Percentiles rank a stretch among this genome's conserved stretches.
Conservation (phyloP, 345 rosid species). For the Brassica nigra region DNA sequence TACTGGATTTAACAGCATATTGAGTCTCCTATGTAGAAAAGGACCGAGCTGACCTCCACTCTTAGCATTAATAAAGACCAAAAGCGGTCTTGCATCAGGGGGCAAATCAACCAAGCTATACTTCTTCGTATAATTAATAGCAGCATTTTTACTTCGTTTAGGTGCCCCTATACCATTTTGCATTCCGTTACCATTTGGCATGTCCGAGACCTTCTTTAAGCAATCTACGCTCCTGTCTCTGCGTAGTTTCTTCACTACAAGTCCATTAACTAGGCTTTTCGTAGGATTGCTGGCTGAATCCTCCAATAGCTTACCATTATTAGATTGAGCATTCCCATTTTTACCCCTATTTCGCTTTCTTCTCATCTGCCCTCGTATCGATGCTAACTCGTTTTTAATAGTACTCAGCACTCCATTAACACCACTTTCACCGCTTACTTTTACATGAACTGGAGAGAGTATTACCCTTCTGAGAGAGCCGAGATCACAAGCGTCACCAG, state of each 20-base stretch:
- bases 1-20: slow-evolving; percentile 75
- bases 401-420: slow-evolving; percentile 46
- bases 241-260: slow-evolving; percentile 53
- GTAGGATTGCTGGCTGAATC: slow-evolving; percentile 43
- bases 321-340: slow-evolving; percentile 42
- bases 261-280: slow-evolving; percentile 40
- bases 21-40: slow-evolving; percentile 67
- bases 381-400: slow-evolving; percentile 46
- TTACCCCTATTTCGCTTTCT: slow-evolving; percentile 47
- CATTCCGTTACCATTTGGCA: slow-evolving; percentile 32
- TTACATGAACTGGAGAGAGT: slow-evolving; percentile 65
- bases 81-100: slow-evolving; percentile 66
- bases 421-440: slow-evolving; percentile 43
- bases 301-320: slow-evolving; percentile 47
- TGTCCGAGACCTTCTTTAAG: slow-evolving; percentile 36
- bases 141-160: slow-evolving; percentile 41
- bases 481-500: slow-evolving; percentile 66
- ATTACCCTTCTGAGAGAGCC: slow-evolving; percentile 63
- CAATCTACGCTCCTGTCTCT: slow-evolving; percentile 50
- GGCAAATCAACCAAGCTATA: slow-evolving; percentile 56
- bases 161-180: slow-evolving; percentile 40
- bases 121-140: slow-evolving; percentile 41
- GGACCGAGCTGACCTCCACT: slow-evolving; percentile 84
- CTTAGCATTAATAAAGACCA: slow-evolving; percentile 79
- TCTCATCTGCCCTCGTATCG: slow-evolving; percentile 49